Conservation (phyloP, 495 filamentous ascomycete genomes). For the Penicillium arizonense region DNA sequence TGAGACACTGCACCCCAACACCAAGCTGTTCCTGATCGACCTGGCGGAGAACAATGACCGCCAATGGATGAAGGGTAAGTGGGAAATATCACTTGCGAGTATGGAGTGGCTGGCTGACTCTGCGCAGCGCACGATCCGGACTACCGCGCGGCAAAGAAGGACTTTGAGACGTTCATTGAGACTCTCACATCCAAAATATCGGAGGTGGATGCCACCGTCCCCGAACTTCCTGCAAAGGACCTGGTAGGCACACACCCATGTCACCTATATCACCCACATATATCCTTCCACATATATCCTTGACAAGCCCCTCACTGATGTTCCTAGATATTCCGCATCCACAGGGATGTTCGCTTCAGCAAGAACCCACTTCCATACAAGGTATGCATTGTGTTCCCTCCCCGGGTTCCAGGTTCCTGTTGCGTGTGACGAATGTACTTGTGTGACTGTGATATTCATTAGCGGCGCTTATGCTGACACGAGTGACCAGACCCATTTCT, state of each 20-base stretch:
- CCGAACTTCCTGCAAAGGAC: constrained; percentile 79
- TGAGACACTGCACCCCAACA: constrained; percentile 75
- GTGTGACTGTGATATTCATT: constrained; percentile 21
- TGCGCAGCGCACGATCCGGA: constrained; percentile 67
- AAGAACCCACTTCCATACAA: constrained; percentile 85
- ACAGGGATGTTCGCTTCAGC: constrained; percentile 76
- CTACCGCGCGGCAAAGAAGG: constrained; percentile 70
- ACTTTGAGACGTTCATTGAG: constrained; percentile 76
- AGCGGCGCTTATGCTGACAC: constrained; percentile 25
- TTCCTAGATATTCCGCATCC: constrained; percentile 72
- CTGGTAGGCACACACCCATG: constrained; percentile 45
- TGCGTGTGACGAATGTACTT: constrained; percentile 4
- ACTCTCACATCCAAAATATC: constrained; percentile 65
- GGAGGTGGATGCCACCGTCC: constrained; percentile 72
- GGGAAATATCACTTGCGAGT: not conserved
- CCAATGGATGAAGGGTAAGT: constrained; percentile 74
- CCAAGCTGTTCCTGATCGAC: constrained; percentile 72
- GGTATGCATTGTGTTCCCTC: constrained; percentile 41
- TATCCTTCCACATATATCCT: too few species aligned
- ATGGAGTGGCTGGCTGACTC: constrained; percentile 9
- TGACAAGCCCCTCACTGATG: not conserved
- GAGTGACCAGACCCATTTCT: constrained; percentile 63
- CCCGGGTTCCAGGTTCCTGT: not conserved
- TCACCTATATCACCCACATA: too few species aligned
- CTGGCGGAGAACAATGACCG: constrained; percentile 76